Evolutionary conservation across 805 yeast species (phyloP), one percentile per base, ranked within the genome.

Genomic region (Teunomyces tritomae): DNA sequence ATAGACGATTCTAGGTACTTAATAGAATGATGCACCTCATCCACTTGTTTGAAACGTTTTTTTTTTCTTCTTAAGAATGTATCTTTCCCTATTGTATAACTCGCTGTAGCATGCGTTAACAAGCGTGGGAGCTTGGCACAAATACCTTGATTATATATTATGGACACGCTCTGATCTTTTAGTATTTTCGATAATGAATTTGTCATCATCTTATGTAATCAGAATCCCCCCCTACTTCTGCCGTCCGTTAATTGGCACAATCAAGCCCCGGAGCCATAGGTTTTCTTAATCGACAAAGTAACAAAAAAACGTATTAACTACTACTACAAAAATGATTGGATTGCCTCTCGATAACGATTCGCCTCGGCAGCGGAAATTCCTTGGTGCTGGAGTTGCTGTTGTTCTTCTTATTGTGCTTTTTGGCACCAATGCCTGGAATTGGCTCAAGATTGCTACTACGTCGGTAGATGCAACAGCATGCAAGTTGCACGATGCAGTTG

Each of bases 401-500:
- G 35, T 48, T 4, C 14, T 57, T 13, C 39, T 62, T 10, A 43
- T 61, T 29, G 45, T 63, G 4, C 45, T 55, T 34, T 48, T 58
- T 33, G 51, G 56, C 43, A 57, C 65, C 41, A 57, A 59, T 39
- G 36, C 58, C 29, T 46, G 59, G 43, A 50, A 53, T 36, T 48
- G 53, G 35, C 35, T 62, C 27, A 56, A 53, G 32, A 54, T 65
- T 32, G 53, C 47, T 28, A 32, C 49, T 36, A 45, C 49, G 39
- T 58, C 58, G 20, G 54, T 50, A 8, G 52, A 42, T 49, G 40
- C 49, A 46, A 39, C 30, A 3, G 30, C 60, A 16, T 67, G 71
- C 46, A 70, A 69, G 4, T 45, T 66, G 33, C 47, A 51, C 13
- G 62, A 59, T 2, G 49, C 55, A 20, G 54, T 55, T 20, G 56